A percentile compares a stretch with the other conserved stretches of the same genome.
phyloP scores from a whole-genome alignment of 225 moss, liverwort and hornwort species.

The Physcomitrium patens region DNA sequence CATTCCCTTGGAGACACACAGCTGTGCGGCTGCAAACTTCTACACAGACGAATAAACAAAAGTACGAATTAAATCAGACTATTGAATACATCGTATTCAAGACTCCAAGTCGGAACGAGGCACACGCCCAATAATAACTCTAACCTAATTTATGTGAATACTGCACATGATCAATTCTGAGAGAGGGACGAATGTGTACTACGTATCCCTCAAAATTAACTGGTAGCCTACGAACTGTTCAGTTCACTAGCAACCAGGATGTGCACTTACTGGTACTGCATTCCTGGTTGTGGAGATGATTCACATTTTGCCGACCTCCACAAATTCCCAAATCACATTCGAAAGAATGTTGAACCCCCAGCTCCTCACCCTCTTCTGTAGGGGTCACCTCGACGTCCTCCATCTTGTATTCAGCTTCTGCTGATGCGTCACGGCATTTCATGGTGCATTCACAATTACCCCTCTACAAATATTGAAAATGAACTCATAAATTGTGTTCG shows the following conservation, averaged over 20 bases:
- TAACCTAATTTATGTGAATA: too few relatives aligned
- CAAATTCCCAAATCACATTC: constrained; percentile 86
- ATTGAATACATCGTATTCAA: constrained; percentile 5
- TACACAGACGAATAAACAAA: constrained; percentile 13
- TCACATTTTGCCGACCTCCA: constrained; percentile 73
- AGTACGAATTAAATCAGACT: background rate
- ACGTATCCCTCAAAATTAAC: too few relatives aligned
- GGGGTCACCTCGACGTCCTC: constrained; percentile 62
- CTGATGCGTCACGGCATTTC: constrained; percentile 18
- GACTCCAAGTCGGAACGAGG: too few relatives aligned
- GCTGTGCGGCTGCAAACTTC: constrained; percentile 38
- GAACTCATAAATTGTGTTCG: too few relatives aligned
- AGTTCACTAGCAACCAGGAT: constrained; percentile 43
- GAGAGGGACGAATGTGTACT: too few relatives aligned
- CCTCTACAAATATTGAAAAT: constrained; percentile 5
- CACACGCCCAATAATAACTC: too few relatives aligned
- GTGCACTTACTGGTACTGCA: constrained; percentile 52
- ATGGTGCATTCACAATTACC: constrained; percentile 10
- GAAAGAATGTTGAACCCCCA: constrained; percentile 66
- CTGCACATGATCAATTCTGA: too few relatives aligned
- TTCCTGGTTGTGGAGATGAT: constrained; percentile 67
- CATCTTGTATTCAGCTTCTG: constrained; percentile 47
- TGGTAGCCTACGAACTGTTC: too few relatives aligned
- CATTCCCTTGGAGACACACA: constrained; percentile 41
- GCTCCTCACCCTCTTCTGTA: constrained; percentile 75